phyloP scores from a whole-genome alignment of 306 rosid genomes.

The Neltuma alba region DNA sequence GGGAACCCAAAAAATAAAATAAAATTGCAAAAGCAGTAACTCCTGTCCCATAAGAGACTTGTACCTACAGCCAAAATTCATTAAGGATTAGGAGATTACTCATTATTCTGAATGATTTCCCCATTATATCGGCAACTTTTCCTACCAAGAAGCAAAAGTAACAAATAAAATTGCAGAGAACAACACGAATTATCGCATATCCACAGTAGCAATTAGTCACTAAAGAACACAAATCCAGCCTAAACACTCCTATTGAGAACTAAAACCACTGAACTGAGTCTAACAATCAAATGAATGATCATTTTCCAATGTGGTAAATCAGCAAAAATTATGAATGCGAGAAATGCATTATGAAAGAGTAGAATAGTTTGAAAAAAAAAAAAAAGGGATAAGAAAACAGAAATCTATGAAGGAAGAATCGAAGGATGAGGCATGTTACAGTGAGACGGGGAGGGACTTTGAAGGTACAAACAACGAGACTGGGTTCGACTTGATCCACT shows the following conservation, averaged over 20 bases:
- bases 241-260: background rate
- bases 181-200: background rate
- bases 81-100: background rate
- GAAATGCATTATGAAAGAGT: background rate
- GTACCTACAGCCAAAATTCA: background rate
- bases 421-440: slow-evolving; percentile 35
- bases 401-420: background rate
- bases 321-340: background rate
- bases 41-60: background rate
- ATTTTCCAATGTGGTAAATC: background rate
- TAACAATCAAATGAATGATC: background rate
- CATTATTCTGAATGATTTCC: background rate
- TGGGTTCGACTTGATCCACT: slow-evolving; percentile 76
- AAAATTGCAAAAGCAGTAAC: background rate
- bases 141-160: background rate
- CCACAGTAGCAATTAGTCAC: background rate
- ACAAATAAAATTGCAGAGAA: background rate
- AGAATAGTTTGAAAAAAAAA: background rate
- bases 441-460: slow-evolving; percentile 76
- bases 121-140: background rate
- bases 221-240: background rate
- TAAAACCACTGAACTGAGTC: background rate
- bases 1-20: background rate
- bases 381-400: background rate
- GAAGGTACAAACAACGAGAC: slow-evolving; percentile 62